Evolutionary conservation across 306 rosid species (phyloP), one percentile per base, ranked within the genome.

Genomic region (Rosa multiflora): DNA sequence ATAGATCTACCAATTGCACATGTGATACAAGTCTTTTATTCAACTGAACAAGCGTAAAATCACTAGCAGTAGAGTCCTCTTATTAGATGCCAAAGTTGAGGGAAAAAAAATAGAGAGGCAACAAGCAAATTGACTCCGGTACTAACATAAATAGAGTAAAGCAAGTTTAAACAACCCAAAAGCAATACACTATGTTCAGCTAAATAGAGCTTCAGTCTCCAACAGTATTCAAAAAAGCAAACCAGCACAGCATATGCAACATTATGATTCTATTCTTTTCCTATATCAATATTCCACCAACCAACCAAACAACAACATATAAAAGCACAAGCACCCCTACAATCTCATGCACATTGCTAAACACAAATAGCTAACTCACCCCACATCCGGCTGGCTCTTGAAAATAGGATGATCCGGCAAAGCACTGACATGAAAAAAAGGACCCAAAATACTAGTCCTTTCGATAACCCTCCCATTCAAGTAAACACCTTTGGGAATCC

Each of bases 381-480:
- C 99, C 52, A 93, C 93, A 76, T 96, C 98, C 70, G 98, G 99
- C 78, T 83, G 91, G 80, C 97, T 89, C 88, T 83, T 91, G 91
- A 93, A 96, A 70, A 89, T 85, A 6, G 81, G 77, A 77, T 88
- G 87, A 88, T 96, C 99, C 64, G 96, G 97, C 78, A 96, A 83
- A 76, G 99, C 94, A 84, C 97, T 93, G 63, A 96, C 82, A 78
- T 96, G 99, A 48, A 96, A 91, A 81, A 96, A 96, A 6, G 97
- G 92, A 11, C 99, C 99, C 89, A 96, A 88, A 83, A 96, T 90
- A 87, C 98, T 96, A 5, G 98, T 91, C 96, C 88, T 89, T 67
- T 96, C 99, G n/a, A 93, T 93, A n/a, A 93, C 99, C 51, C 99
- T 98, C 29, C 99, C 99, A 78, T 92, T 91, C 85, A 91, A 84